Base-by-base conservation (phyloP, 2,329 filamentous ascomycete genomes). In the Diaporthe eres region DNA sequence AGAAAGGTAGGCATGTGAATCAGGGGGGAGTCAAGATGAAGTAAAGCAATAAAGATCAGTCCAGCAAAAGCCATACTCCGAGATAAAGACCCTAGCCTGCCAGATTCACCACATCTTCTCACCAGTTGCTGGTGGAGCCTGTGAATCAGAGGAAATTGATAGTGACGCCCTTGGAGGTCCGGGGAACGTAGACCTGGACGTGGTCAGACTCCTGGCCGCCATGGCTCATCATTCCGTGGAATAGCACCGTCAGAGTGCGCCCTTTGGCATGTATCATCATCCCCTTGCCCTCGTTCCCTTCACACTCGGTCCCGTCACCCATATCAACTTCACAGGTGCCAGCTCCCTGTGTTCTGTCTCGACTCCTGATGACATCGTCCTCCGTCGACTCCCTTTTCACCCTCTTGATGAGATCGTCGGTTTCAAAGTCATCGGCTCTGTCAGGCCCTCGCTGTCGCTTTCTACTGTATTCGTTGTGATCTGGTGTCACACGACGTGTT, bases 61-160 rank as follows among this genome's bases (percentile, higher is more conserved):
- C n/a, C n/a, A 53, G 49, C n/a, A 22, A 28, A 0, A 13, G 12
- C 15, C 5, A 12, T 19, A 53, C 9, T 9, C 15, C 15, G 25
- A 19, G 9, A 13, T 4, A 1, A 2, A 2, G 13, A 55, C 25
- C 4, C 13, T 17, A 55, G 25, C 6, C 53, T 10, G 25, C 5
- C 9, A 31, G 0, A 2, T 55, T 15, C 8, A 34, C 7, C 28
- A 9, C 17, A 0, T 4, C 19, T 19, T 58, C 25, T 1, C 17
- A 22, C 2, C 1, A 31, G 17, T 8, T 2, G 55, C 3, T 49
- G 6, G 0, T 4, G 3, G 5, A 2, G 17, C 4, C 15, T 9
- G 5, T 1, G 10, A 22, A 13, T 68, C 3, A 53, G 4, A 68
- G 22, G 22, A 53, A 53, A 17, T 53, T 51, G 47, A 68, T 68